Evolutionary conservation across 1,139 yeast genomes (phyloP).

Genomic region (Taphrina communis): DNA sequence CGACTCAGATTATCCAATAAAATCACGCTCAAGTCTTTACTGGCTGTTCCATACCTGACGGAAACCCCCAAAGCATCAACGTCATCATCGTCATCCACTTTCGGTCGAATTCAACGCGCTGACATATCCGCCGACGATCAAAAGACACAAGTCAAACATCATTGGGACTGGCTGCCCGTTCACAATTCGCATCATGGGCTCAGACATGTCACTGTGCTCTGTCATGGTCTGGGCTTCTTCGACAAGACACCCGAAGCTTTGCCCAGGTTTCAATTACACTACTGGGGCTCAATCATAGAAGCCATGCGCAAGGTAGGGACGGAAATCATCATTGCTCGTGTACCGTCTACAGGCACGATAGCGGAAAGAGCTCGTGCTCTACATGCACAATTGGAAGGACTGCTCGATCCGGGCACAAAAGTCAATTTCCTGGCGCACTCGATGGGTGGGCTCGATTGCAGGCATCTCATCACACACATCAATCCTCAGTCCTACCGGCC

Average conservation of each 20-base stretch:
- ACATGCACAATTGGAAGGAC: conserved; percentile 43
- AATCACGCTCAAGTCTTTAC: neutral
- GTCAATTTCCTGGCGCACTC: conserved; percentile 86
- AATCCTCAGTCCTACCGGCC: conserved; percentile 60
- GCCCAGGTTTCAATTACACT: conserved; percentile 48
- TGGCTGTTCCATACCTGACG: conserved; percentile 5
- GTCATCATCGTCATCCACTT: neutral
- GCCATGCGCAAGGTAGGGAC: conserved; percentile 64
- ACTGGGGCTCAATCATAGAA: conserved; percentile 73
- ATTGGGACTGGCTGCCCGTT: conserved; percentile 37
- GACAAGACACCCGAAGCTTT: conserved; percentile 42
- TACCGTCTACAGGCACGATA: conserved; percentile 76
- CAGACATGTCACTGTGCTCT: conserved; percentile 40
- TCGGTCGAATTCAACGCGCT: conserved; percentile 19
- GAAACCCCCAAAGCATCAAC: neutral
- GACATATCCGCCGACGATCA: neutral
- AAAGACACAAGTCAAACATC: neutral
- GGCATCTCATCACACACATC: conserved; percentile 70
- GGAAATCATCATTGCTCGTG: conserved; percentile 69
- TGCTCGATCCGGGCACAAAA: conserved; percentile 49
- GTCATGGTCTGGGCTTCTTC: conserved; percentile 43
- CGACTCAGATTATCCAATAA: neutral
- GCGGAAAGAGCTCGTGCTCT: conserved; percentile 49
- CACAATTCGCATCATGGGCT: conserved; percentile 32
- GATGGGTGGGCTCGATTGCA: conserved; percentile 89